These are phyloP conservation scores for Zygosaccharomyces pseudobailii DNA, from an alignment of 1,139 yeast species.

Conservation along the genomic window DNA sequence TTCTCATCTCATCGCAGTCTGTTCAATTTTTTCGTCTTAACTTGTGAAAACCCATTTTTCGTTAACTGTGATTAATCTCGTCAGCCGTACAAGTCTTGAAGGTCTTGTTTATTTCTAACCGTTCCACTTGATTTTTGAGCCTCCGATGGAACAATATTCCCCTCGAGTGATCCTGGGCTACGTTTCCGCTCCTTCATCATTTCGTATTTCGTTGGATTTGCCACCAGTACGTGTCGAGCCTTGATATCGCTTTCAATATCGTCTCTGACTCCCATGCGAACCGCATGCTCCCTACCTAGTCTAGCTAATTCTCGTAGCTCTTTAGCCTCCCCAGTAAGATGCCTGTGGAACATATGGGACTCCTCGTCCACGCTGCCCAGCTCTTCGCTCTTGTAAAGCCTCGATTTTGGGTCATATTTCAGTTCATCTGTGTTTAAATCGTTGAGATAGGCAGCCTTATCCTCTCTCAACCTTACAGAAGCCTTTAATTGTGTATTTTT, in stretches of 20 bases:
- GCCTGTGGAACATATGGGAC: constrained; percentile 34
- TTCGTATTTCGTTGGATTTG: constrained; percentile 35
- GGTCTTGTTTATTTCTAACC: constrained; percentile 15
- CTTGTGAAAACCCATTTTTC: constrained; percentile 4
- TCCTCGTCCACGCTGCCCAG: constrained; percentile 32
- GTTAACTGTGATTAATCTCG: constrained; percentile 1
- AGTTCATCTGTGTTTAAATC: constrained; percentile 27
- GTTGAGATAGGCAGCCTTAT: constrained; percentile 32
- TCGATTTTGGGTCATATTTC: constrained; percentile 35
- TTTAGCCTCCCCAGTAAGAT: constrained; percentile 33
- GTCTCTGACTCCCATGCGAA: constrained; percentile 26
- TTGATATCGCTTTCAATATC: constrained; percentile 25
- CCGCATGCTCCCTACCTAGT: constrained; percentile 26
- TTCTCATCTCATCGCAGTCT: constrained; percentile 4
- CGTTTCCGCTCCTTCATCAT: constrained; percentile 12
- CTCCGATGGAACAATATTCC: constrained; percentile 5
- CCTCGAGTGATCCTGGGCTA: constrained; percentile 7
- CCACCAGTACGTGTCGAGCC: constrained; percentile 30
- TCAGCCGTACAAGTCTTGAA: constrained; percentile 26
- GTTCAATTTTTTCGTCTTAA: constrained; percentile 4
- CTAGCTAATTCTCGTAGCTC: constrained; percentile 25
- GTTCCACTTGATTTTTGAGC: constrained; percentile 26
- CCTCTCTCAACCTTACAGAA: constrained; percentile 32
- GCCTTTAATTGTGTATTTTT: constrained; percentile 17
- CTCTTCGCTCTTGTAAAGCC: constrained; percentile 30